phyloP scores from a whole-genome alignment of 2,329 filamentous ascomycete genomes.

The Mollisia scopiformis region DNA sequence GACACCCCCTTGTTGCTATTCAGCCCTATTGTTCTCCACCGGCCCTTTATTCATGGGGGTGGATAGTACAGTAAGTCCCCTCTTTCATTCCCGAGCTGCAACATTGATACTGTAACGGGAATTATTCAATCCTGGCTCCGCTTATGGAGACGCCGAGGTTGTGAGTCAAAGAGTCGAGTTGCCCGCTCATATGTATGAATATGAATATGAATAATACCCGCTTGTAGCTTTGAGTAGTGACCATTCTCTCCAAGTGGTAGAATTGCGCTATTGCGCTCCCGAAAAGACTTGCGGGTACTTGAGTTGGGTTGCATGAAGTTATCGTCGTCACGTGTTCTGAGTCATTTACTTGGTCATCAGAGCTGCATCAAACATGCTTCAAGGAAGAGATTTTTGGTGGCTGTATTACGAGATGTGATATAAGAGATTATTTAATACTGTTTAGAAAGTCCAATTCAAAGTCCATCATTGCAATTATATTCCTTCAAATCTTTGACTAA shows the following conservation, averaged over 20 bases:
- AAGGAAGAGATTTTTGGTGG: neutral
- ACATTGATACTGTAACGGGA: neutral
- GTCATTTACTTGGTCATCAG: neutral
- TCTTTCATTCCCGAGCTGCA: too few relatives aligned
- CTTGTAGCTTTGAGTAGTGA: neutral
- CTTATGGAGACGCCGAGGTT: neutral
- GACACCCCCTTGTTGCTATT: too few relatives aligned
- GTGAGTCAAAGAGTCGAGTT: neutral
- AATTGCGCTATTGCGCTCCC: neutral
- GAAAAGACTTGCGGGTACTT: too few relatives aligned
- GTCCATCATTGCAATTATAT: too few relatives aligned
- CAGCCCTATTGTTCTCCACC: too few relatives aligned
- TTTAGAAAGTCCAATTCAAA: neutral
- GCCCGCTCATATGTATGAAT: neutral
- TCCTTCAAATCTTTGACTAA: neutral
- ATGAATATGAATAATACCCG: neutral
- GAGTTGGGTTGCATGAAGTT: too few relatives aligned
- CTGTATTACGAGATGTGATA: neutral
- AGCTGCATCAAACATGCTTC: neutral
- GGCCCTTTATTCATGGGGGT: too few relatives aligned
- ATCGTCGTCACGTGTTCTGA: slow-evolving; percentile 4
- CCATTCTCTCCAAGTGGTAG: neutral
- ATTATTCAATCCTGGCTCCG: neutral
- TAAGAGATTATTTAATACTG: neutral
- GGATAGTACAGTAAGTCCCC: too few relatives aligned